Evolutionary conservation across 139 green algal species (phyloP), one percentile per base, ranked within the genome.

Genomic region (Raphidocelis subcapitata): DNA sequence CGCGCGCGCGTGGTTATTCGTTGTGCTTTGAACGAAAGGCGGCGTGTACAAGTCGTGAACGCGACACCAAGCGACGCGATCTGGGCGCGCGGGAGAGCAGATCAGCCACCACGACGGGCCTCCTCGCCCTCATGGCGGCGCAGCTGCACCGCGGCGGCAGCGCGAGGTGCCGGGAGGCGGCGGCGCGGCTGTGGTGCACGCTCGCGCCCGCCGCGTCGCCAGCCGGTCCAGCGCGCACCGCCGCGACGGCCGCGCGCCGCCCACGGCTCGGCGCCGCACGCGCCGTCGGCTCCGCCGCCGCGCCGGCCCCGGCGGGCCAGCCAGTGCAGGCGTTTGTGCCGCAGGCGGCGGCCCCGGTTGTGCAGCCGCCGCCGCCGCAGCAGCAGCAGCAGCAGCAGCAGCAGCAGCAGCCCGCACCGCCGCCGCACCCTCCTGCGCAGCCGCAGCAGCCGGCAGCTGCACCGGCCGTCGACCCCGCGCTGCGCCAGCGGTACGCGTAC

Each of bases 401-500:
- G 20, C 49, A 23, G 49, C 47, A 62, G 65, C 46, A 62, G 26
- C 3, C 49, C 61, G 29, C 65, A 52, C 20, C 65, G 32, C 33
- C 15, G 46, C 14, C 46, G 15, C 12, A 15, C 14, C 14, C 46
- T 23, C 52, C 63, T 37, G 52, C 21, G 5, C 3, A n/a, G 12
- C 67, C 41, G 32, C 31, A 60, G 59, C 31, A 3, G 28, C 51
- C 49, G 41, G 5, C 51, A 36, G 2, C 51, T 26, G 24, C 66
- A 57, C 33, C 54, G 21, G 24, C 36, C 31, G 29, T 26, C 26
- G 33, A 74, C 67, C 63, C 54, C 23, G 33, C 35, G 15, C 18
- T 74, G 55, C 67, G 67, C 55, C 65, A 74, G 54, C 54, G 37
- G n/a, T 74, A 46, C 28, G 36, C 4, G 8, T 44, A 26, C 54